Base-by-base conservation (phyloP, 257 asterid genomes). In the Gynochthodes officinalis region DNA sequence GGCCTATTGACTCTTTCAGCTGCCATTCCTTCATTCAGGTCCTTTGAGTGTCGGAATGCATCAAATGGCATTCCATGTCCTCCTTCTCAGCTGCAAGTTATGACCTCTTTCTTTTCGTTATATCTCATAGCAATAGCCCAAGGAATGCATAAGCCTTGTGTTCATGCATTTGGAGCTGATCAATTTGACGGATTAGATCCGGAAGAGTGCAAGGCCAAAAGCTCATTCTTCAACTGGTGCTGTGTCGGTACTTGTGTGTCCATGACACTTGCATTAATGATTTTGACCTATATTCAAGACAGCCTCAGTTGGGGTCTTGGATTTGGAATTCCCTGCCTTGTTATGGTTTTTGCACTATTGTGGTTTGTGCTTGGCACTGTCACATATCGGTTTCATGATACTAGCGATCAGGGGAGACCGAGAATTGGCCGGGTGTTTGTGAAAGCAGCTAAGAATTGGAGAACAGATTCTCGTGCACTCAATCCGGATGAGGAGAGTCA, bases 131-230 rank as follows among this genome's bases (percentile, higher is more conserved):
- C 83, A 50, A 16, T 75, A 30, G 83, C 77, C 4, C 80, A 79
- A 73, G 83, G 83, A 58, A 76, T 79, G 27, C 80, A 79, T 60
- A 79, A 69, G 76, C 83, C 83, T 27, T 71, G 80, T 49, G 75
- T 79, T 59, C 83, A 75, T 53, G 83, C 80, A 15, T 79, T 79
- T 39, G 83, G 83, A 37, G 83, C 83, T 8, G 80, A 79, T 23
- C 83, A 79, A 39, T 79, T 79, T 27, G 83, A 79, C 28, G 68
- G 13, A 21, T 70, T 49, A 35, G 69, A 79, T 32, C 61, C 75
- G 2, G 58, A 72, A 67, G 83, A 79, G 39, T 60, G 65, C 16
- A 79, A 79, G 66, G 80, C 83, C 69, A 79, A 79, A 63, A 76
- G 81, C 44, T 80, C 81, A 1, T 80, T 80, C 42, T 76, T 80